These are phyloP conservation scores for Coemansia sp. DNA, from an alignment of 192 early-diverging fungal species.

Conservation along the genomic window DNA sequence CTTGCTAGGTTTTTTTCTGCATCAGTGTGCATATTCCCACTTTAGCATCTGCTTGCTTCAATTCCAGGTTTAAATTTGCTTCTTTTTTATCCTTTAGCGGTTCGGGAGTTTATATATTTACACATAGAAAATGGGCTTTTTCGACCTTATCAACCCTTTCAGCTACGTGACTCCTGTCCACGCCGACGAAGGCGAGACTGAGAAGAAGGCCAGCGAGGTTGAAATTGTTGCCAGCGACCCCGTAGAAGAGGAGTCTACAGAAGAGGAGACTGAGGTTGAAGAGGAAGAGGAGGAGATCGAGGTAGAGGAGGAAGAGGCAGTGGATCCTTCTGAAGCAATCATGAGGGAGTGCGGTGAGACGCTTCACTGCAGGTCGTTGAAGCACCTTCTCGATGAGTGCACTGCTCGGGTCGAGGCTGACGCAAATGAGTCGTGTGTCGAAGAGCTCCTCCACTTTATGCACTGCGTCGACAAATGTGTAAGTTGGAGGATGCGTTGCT, in stretches of 20 bases:
- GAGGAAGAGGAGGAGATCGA: slow-evolving; percentile 18
- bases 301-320: slow-evolving; percentile 44
- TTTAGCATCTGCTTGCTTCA: neutral
- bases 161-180: slow-evolving; percentile 65
- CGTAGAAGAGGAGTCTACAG: slow-evolving; percentile 33
- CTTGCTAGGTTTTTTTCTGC: slow-evolving; percentile 4
- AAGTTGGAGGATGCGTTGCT: slow-evolving; percentile 48
- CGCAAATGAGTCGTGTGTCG: slow-evolving; percentile 71
- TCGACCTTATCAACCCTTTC: slow-evolving; percentile 52
- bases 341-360: slow-evolving; percentile 57
- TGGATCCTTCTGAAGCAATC: slow-evolving; percentile 32
- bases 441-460: slow-evolving; percentile 80
- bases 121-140: slow-evolving; percentile 38
- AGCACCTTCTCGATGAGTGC: slow-evolving; percentile 77
- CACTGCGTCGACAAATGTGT: slow-evolving; percentile 80
- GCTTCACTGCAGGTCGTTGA: slow-evolving; percentile 63
- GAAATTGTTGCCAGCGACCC: slow-evolving; percentile 34
- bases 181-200: slow-evolving; percentile 56
- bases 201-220: neutral
- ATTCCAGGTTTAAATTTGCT: neutral
- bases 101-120: neutral
- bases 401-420: slow-evolving; percentile 71
- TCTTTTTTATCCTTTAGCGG: neutral
- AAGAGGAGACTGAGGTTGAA: slow-evolving; percentile 18
- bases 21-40: neutral